Evolutionary conservation across 2,329 filamentous ascomycete genomes (phyloP), one percentile per base, ranked within the genome.

Genomic region (Calonectria ilicicola): DNA sequence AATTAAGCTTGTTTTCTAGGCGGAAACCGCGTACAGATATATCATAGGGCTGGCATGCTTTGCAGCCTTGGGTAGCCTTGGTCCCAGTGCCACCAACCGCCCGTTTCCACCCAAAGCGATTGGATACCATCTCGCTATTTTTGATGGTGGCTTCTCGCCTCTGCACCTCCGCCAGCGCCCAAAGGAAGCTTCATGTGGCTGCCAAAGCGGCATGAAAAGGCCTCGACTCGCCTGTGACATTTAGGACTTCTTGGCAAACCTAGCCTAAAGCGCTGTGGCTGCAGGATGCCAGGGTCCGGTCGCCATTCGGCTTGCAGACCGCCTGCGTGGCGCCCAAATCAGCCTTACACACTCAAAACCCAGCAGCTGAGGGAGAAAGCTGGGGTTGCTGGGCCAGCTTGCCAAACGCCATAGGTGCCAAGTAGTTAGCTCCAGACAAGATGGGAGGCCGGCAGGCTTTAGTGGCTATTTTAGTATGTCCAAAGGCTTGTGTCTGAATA

Each of bases 321-420:
- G 58, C 58, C 53, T 58, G 53, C 53, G 53, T 58, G 53, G 53
- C 53, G 53, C 53, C 53, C 9, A 40, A 60, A 60, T 60, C 53
- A 60, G 53, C 53, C 53, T 60, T 60, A 60, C 10, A 40, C 32
- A 40, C 53, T 15, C 53, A 40, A 35, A 58, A 14, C 8, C n/a
- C 29, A 27, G 38, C 51, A 58, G 51, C 29, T 58, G 51, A 38
- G 14, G 21, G 10, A 10, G 19, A 38, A 40, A 60, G 53, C 53
- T 40, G 53, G 53, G 32, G 35, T 60, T 40, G 35, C 53, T 60
- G 53, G 32, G 53, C 53, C 53, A 60, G 53, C 21, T 60, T n/a
- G 35, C 53, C 40, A 23, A 60, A 27, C 35, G 53, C 53, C 53
- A 60, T 40, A 60, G 53, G 53, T 40, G 53, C 53, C 53, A 60